phyloP scores from a whole-genome alignment of 495 filamentous ascomycete genomes.

The Penicillium soppii region DNA sequence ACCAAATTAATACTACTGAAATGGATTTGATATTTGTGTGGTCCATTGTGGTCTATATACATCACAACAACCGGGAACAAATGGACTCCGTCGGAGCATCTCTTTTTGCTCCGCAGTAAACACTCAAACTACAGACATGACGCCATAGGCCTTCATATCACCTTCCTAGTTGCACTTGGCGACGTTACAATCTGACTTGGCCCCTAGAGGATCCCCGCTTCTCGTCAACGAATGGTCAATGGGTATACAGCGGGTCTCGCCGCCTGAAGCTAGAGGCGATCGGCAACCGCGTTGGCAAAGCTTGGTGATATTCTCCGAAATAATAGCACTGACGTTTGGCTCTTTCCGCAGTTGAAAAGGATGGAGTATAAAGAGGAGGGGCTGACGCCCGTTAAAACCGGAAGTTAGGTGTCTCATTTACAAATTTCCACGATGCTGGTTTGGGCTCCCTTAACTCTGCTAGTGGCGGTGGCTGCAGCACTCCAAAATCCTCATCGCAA shows the following conservation, averaged over 20 bases:
- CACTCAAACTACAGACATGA: not conserved
- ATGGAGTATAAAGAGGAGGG: not conserved
- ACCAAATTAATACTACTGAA: no score
- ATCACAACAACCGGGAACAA: no score
- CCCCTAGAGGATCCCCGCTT: slow-evolving; percentile 1
- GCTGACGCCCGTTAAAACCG: not conserved
- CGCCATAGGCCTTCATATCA: slow-evolving; percentile 6
- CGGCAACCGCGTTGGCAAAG: slow-evolving; percentile 4
- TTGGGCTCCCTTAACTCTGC: not conserved
- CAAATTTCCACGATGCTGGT: slow-evolving; percentile 7
- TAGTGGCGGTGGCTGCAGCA: slow-evolving; percentile 9
- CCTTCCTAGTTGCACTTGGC: slow-evolving; percentile 16
- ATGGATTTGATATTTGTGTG: no score
- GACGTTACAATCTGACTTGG: slow-evolving; percentile 15
- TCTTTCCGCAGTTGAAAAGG: not conserved
- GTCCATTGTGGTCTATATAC: no score
- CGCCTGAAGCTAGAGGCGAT: not conserved
- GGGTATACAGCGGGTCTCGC: not conserved
- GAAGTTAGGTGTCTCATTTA: not conserved
- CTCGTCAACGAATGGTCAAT: slow-evolving; percentile 1
- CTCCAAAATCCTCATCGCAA: slow-evolving; percentile 20
- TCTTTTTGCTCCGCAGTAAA: not conserved
- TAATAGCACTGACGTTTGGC: not conserved
- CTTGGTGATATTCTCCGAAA: slow-evolving; percentile 7
- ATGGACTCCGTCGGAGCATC: slow-evolving; percentile 1